These are phyloP conservation scores for Pilasporangium apinafurcum DNA, from an alignment of 352 stramenopile species.

Conservation along the genomic window DNA sequence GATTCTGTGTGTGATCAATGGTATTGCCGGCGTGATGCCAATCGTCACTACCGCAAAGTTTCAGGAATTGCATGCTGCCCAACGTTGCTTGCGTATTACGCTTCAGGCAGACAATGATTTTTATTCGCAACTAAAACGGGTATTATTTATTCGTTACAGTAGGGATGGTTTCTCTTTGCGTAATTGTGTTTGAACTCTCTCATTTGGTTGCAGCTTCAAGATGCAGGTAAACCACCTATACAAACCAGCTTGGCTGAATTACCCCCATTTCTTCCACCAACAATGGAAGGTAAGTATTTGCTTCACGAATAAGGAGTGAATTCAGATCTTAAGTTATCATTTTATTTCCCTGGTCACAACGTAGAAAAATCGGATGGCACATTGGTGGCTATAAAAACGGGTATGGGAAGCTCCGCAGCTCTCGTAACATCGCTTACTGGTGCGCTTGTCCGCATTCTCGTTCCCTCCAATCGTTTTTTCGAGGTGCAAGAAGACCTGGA, in stretches of 20 bases:
- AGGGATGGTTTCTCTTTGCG: background rate
- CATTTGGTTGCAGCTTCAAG: conserved; percentile 48
- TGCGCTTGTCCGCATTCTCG: conserved; percentile 83
- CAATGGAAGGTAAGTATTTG: conserved; percentile 33
- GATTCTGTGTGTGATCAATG: conserved; percentile 66
- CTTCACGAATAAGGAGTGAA: background rate
- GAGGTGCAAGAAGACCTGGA: conserved; percentile 14
- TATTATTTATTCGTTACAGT: conserved; percentile 6
- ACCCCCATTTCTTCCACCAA: conserved; percentile 77
- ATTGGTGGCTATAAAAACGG: conserved; percentile 89
- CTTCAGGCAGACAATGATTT: conserved; percentile 97
- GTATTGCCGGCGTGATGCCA: conserved; percentile 30
- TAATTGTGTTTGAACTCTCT: background rate
- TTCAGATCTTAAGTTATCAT: background rate
- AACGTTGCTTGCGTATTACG: conserved; percentile 49
- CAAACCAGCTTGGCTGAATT: conserved; percentile 67
- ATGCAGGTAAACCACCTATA: conserved; percentile 41
- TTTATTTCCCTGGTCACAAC: too few relatives aligned
- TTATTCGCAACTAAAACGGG: conserved; percentile 88
- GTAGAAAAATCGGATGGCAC: conserved; percentile 30
- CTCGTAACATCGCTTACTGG: conserved; percentile 94
- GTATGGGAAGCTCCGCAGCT: conserved; percentile 93
- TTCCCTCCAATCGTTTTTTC: conserved; percentile 23
- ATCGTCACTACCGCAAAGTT: conserved; percentile 16
- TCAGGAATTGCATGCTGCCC: conserved; percentile 8